Evolutionary conservation across 768 basidiomycete species (phyloP), one percentile per base, ranked within the genome.

Genomic region (Myochromella boudieri): DNA sequence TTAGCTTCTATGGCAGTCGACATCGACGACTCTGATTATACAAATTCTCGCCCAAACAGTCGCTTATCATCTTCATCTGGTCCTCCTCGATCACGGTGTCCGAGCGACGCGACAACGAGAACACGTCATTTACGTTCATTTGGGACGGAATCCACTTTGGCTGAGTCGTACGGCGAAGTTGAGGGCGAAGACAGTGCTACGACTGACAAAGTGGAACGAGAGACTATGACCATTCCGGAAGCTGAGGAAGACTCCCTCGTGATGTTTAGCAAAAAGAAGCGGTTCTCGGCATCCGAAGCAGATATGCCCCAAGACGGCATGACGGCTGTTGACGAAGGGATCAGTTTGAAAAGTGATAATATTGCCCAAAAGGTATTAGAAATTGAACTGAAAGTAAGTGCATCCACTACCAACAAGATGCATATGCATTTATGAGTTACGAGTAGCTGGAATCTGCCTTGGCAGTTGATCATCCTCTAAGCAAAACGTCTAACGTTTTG

Each of bases 301-400:
- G 88, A 86, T 52, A 60, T 66, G 29, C 75, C 75, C 37, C 87
- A 87, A 54, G 87, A 90, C 60, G 84, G 84, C 18, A 91, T 92
- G 85, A 77, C 71, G 47, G 90, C 88, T n/a, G 87, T 91, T 12
- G 91, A 92, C 55, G 85, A 89, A 62, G 84, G 85, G 36, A 91
- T 94, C 63, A 87, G 81, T 53, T 77, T 84, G 60, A 84, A 85
- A 62, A 92, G 87, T 54, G 93, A 95, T 57, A 83, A 80, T 60
- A 94, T 97, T 45, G 86, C 90, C 20, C 82, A 88, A 62, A 91
- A 93, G 65, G 88, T 97, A 37, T 60, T 87, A 38, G 82, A 87
- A 65, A 95, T 97, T 48, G 92, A 95, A 68, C 83, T 88, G 54
- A 95, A 95, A 81, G 93, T 92, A 34, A 44, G 72, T 64, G n/a